These are phyloP conservation scores for Penicillium lividum DNA, from an alignment of 495 filamentous ascomycete genomes.

Conservation along the genomic window DNA sequence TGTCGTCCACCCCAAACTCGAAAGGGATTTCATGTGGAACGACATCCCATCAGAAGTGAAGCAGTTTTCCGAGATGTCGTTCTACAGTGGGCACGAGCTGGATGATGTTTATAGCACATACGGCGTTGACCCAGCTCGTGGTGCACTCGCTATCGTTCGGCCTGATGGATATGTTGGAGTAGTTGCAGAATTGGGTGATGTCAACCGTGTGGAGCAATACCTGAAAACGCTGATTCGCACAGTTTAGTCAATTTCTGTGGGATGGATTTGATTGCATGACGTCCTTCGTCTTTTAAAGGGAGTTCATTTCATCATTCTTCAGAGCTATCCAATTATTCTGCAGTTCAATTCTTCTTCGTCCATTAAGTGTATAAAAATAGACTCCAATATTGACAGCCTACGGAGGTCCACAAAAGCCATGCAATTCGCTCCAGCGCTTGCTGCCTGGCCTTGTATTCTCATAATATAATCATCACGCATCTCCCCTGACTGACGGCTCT, in stretches of 20 bases:
- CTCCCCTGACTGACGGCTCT: too few relatives aligned
- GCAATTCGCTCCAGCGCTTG: too few relatives aligned
- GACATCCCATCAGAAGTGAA: conserved; percentile 61
- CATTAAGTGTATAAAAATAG: too few relatives aligned
- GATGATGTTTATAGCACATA: conserved; percentile 67
- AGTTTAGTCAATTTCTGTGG: conserved; percentile 8
- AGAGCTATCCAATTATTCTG: neutral
- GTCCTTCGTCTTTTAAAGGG: neutral
- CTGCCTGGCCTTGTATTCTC: too few relatives aligned
- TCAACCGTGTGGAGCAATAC: conserved; percentile 41
- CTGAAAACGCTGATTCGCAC: conserved; percentile 30
- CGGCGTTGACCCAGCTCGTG: conserved; percentile 58
- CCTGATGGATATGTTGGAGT: conserved; percentile 70
- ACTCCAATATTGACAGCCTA: too few relatives aligned
- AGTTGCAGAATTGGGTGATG: conserved; percentile 58
- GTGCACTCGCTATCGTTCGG: conserved; percentile 60
- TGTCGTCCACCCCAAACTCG: conserved; percentile 57
- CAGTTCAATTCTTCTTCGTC: neutral
- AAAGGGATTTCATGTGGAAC: conserved; percentile 52
- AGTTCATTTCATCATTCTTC: neutral
- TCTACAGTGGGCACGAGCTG: conserved; percentile 67
- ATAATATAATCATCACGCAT: too few relatives aligned
- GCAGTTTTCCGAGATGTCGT: conserved; percentile 54
- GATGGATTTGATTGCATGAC: neutral
- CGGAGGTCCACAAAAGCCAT: too few relatives aligned